Evolutionary conservation across 139 green algal species (phyloP).

Genomic region (Nannochloris sp.): DNA sequence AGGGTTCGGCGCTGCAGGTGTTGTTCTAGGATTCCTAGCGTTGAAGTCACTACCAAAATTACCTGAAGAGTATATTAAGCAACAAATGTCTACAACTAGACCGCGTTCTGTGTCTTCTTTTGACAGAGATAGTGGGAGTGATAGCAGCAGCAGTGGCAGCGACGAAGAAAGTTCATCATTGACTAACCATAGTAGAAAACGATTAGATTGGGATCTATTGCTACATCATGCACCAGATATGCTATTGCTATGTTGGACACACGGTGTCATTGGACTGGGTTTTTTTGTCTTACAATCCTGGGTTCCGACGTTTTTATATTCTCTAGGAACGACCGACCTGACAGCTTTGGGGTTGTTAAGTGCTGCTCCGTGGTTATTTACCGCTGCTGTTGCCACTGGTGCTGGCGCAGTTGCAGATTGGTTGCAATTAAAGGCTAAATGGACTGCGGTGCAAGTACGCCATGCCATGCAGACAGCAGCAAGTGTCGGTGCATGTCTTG

Average conservation of each 20-base stretch:
- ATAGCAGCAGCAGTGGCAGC: neutral
- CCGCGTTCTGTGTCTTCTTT: too few species aligned
- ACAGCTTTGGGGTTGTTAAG: constrained; percentile 36
- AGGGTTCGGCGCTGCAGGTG: constrained; percentile 22
- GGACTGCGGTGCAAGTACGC: constrained; percentile 28
- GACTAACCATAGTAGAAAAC: neutral
- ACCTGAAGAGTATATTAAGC: too few species aligned
- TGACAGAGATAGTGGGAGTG: neutral
- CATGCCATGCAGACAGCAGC: constrained; percentile 38
- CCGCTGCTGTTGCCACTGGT: constrained; percentile 5
- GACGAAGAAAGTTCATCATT: neutral
- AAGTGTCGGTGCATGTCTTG: constrained; percentile 37
- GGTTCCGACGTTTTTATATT: constrained; percentile 53
- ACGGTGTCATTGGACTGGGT: constrained; percentile 50
- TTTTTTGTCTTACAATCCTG: constrained; percentile 57
- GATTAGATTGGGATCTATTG: neutral
- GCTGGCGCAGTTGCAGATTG: constrained; percentile 23
- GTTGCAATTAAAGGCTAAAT: constrained; percentile 15
- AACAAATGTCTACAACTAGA: too few species aligned
- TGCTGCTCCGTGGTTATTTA: constrained; percentile 53
- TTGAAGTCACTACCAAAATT: neutral
- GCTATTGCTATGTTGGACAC: constrained; percentile 39
- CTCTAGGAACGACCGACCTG: constrained; percentile 24
- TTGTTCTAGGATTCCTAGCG: constrained; percentile 23
- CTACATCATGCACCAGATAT: constrained; percentile 13